Base-by-base conservation (phyloP, 306 rosid genomes). In the Medicago arabica region DNA sequence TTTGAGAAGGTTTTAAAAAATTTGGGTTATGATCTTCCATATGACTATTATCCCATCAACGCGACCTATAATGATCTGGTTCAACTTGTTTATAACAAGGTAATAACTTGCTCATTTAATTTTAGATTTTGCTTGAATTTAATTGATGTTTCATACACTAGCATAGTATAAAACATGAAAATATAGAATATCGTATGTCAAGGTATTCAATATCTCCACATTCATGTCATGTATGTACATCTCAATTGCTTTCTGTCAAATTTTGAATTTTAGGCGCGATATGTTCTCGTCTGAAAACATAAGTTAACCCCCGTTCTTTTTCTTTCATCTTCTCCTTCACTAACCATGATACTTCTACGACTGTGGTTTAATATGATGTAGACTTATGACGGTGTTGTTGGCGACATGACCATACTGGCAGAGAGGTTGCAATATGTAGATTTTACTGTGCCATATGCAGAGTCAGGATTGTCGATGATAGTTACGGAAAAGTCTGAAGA, bases 401-500 rank as follows among this genome's bases (percentile, higher is more conserved):
- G 92, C 1, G 97, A 92, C 69, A 17, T 87, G 28, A 92, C 96
- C 11, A 23, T 92, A 61, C 62, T 84, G 41, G 78, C 83, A 12
- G 79, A 81, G 0, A 82, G 97, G 76, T 3, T 81, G 67, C 47
- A 77, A 25, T 74, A 78, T 46, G 96, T 92, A 59, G 90, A 90
- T 41, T 92, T 88, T 39, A 89, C 90, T 0, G 86, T 88, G 72
- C 92, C 97, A 36, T 92, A 84, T 78, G 72, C 81, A 16, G 92
- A 84, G 69, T 90, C 97, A 43, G 89, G 90, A 39, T 79, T 92
- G 81, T 72, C 93, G n/a, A 72, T 88, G 87, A 16, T 92, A 71
- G 90, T 87, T 44, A 83, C 87, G 0, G 75, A 51, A 41, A 81
- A 84, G 53, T 71, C 85, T 1, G 15, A 67, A 8, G 83, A 80